Conservation (phyloP, 2,329 filamentous ascomycete genomes). For the Ascosphaera acerosa region DNA sequence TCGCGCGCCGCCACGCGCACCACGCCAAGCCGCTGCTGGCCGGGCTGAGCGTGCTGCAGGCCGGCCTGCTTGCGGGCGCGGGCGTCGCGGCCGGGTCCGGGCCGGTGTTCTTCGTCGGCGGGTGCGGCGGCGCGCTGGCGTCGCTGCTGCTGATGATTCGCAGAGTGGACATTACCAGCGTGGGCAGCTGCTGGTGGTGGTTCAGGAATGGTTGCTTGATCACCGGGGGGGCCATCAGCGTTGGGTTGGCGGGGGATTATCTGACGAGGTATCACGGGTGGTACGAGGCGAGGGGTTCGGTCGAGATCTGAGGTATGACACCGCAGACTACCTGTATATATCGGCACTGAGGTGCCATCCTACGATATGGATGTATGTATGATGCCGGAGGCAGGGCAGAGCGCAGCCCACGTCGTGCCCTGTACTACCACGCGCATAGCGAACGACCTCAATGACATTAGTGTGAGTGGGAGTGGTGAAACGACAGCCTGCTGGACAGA, state of each 20-base stretch:
- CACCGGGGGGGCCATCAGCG: conserved; percentile 32
- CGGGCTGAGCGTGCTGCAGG: conserved; percentile 17
- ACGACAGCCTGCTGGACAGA: no score
- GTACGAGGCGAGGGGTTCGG: no score
- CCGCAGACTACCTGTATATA: neutral
- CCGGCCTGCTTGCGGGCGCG: conserved; percentile 19
- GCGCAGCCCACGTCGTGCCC: no score
- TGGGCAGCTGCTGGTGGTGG: conserved; percentile 38
- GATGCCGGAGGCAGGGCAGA: no score
- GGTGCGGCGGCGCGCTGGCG: conserved; percentile 29
- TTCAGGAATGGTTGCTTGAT: conserved; percentile 36
- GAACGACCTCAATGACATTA: no score
- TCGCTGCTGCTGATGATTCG: conserved; percentile 34
- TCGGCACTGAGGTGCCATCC: no score
- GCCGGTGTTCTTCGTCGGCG: conserved; percentile 31
- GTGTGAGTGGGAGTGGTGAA: no score
- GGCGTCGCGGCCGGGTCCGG: conserved; percentile 27
- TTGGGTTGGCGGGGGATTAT: conserved; percentile 32
- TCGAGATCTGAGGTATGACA: conserved; percentile 2
- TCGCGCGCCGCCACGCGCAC: conserved; percentile 24
- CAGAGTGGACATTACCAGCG: conserved; percentile 30
- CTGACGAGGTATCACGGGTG: conserved; percentile 10
- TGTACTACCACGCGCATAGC: no score
- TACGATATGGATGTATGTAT: no score
- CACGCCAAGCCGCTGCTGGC: conserved; percentile 21